Conservation (phyloP, 2,329 filamentous ascomycete species). For the Bipolaris victoriae region DNA sequence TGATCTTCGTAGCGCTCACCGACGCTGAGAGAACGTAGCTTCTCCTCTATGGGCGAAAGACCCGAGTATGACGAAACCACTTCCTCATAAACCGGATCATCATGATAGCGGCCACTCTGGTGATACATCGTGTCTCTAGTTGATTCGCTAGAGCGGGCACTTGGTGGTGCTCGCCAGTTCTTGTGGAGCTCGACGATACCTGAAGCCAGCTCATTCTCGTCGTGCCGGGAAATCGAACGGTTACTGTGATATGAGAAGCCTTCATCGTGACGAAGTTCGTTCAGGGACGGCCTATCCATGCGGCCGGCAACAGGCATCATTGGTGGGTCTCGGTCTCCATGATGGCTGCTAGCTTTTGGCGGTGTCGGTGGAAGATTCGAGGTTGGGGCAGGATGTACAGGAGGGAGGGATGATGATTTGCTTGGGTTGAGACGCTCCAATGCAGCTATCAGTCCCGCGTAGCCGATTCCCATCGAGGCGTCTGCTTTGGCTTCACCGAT, state of each 20-base stretch:
- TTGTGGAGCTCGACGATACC: conserved; percentile 35
- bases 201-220: conserved; percentile 24
- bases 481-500: conserved; percentile 64
- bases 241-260: conserved; percentile 21
- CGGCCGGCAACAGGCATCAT: conserved; percentile 14
- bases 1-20: conserved; percentile 35
- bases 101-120: conserved; percentile 26
- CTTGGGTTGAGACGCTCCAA: conserved; percentile 59
- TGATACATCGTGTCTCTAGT: conserved; percentile 38
- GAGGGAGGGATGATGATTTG: conserved; percentile 30
- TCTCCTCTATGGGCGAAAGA: conserved; percentile 34
- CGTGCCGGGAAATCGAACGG: conserved; percentile 22
- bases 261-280: conserved; percentile 24
- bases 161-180: conserved; percentile 39
- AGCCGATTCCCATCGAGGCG: conserved; percentile 68
- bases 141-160: conserved; percentile 36
- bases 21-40: conserved; percentile 31
- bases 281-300: conserved; percentile 26
- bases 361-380: conserved; percentile 39
- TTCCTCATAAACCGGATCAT: conserved; percentile 34
- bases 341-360: conserved; percentile 23
- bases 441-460: conserved; percentile 69
- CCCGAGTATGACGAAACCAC: conserved; percentile 24
- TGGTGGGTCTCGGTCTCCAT: conserved; percentile 11
- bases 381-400: conserved; percentile 40